Evolutionary conservation across 208 protist species (phyloP).

Genomic region (Trypanosoma congolense): DNA sequence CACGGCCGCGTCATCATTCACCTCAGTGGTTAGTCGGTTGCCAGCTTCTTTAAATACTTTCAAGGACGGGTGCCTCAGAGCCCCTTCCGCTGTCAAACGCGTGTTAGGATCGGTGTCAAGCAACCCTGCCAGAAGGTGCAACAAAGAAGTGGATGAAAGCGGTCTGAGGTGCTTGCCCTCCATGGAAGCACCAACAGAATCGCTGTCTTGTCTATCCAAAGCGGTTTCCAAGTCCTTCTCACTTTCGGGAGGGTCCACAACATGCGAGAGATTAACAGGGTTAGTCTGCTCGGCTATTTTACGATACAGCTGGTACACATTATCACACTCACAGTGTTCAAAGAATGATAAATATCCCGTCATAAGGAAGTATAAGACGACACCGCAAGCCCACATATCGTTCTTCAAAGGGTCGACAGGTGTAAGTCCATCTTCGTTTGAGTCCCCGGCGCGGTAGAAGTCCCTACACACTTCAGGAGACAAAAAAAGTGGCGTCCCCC

Average conservation of each 20-base stretch:
- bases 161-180: background rate
- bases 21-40: slow-evolving; percentile 33
- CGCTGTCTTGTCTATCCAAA: background rate
- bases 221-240: background rate
- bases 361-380: slow-evolving; percentile 74
- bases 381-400: slow-evolving; percentile 83
- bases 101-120: slow-evolving; percentile 52
- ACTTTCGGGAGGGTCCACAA: slow-evolving; percentile 26
- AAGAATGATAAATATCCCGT: slow-evolving; percentile 32
- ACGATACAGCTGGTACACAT: slow-evolving; percentile 68
- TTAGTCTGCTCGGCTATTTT: slow-evolving; percentile 43
- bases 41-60: background rate
- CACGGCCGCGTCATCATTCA: slow-evolving; percentile 50
- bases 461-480: slow-evolving; percentile 80
- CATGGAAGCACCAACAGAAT: background rate
- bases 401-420: slow-evolving; percentile 35
- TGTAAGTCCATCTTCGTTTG: slow-evolving; percentile 1
- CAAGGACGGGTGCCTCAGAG: slow-evolving; percentile 62
- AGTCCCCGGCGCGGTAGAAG: slow-evolving; percentile 40
- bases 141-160: slow-evolving; percentile 24
- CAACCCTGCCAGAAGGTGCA: slow-evolving; percentile 48
- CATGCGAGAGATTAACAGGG: slow-evolving; percentile 38
- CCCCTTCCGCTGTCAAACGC: slow-evolving; percentile 61
- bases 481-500: slow-evolving; percentile 81
- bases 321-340: background rate